These are phyloP conservation scores for Lagenidium sp. DNA, from an alignment of 352 stramenopile species.

Conservation along the genomic window DNA sequence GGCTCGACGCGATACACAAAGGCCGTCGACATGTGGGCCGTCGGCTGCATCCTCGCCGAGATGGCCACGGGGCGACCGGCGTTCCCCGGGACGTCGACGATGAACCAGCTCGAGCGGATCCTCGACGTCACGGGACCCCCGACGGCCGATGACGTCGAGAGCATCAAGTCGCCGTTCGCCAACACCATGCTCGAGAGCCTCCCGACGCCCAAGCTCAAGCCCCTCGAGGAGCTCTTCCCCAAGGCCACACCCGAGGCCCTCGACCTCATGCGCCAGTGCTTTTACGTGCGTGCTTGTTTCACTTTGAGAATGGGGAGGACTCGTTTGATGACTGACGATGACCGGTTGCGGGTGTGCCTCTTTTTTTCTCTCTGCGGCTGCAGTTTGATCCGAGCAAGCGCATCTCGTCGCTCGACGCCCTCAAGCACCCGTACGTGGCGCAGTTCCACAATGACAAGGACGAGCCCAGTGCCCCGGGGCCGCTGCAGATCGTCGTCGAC, in stretches of 20 bases:
- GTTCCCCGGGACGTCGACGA: constrained; percentile 93
- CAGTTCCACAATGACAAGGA: constrained; percentile 96
- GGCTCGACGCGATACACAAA: constrained; percentile 91
- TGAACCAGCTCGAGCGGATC: constrained; percentile 97
- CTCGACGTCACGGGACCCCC: constrained; percentile 91
- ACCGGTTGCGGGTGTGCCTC: no score
- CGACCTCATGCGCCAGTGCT: constrained; percentile 85
- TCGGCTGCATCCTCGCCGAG: constrained; percentile 92
- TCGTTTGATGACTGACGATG: not conserved
- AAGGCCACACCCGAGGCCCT: constrained; percentile 82
- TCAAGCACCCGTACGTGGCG: constrained; percentile 91
- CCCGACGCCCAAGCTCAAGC: constrained; percentile 55
- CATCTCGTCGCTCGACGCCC: constrained; percentile 73
- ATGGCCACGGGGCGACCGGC: constrained; percentile 89
- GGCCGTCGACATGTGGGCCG: constrained; percentile 91
- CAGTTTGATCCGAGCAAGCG: constrained; percentile 91
- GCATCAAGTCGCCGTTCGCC: constrained; percentile 90
- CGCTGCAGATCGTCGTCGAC: constrained; percentile 84
- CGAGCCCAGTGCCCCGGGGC: constrained; percentile 65
- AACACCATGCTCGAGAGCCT: constrained; percentile 92
- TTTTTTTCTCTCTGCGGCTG: no score
- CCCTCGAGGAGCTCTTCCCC: constrained; percentile 83
- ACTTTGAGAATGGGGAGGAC: not conserved
- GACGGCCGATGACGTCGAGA: constrained; percentile 84
- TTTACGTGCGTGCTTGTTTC: constrained; percentile 36